Conservation (phyloP, 2,329 filamentous ascomycete genomes). For the Coccinonectria pachysandricola region DNA sequence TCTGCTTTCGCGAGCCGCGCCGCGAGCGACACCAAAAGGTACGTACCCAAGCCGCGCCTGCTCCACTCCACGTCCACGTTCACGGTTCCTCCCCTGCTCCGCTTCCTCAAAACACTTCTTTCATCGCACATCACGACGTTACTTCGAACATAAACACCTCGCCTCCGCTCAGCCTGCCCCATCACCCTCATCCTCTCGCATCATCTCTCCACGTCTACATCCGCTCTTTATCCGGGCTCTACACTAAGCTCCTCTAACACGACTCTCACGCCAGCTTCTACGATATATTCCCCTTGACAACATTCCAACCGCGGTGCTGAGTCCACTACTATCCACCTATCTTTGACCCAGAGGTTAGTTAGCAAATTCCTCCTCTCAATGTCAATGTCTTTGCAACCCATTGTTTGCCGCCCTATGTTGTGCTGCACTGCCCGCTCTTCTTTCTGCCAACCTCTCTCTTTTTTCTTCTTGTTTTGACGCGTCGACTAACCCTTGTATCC, state of each 20-base stretch:
- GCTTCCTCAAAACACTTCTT: conserved; percentile 29
- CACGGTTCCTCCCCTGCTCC: conserved; percentile 23
- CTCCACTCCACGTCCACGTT: conserved; percentile 20
- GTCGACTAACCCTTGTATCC: conserved; percentile 13
- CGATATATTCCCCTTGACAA: conserved; percentile 20
- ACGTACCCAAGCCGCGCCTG: conserved; percentile 23
- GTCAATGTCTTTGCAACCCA: conserved; percentile 21
- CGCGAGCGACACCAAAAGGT: conserved; percentile 19
- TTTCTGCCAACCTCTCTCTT: conserved; percentile 7
- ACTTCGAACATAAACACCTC: conserved; percentile 26
- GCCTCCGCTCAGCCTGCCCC: conserved; percentile 16
- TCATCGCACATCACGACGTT: conserved; percentile 24
- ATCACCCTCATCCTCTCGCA: conserved; percentile 16
- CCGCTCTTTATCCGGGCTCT: conserved; percentile 9
- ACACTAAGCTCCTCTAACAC: conserved; percentile 19
- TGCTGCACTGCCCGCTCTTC: conserved; percentile 3
- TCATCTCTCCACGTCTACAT: conserved; percentile 15
- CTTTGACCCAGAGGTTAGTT: conserved; percentile 26
- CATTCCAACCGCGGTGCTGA: conserved; percentile 29
- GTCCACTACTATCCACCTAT: conserved; percentile 21
- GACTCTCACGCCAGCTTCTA: conserved; percentile 16
- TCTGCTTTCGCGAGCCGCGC: conserved; percentile 22
- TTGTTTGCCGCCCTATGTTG: too few species aligned
- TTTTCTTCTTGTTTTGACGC: conserved; percentile 11
- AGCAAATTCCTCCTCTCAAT: conserved; percentile 17